Evolutionary conservation across 768 basidiomycete species (phyloP).

Genomic region (Agrocybe pediades): DNA sequence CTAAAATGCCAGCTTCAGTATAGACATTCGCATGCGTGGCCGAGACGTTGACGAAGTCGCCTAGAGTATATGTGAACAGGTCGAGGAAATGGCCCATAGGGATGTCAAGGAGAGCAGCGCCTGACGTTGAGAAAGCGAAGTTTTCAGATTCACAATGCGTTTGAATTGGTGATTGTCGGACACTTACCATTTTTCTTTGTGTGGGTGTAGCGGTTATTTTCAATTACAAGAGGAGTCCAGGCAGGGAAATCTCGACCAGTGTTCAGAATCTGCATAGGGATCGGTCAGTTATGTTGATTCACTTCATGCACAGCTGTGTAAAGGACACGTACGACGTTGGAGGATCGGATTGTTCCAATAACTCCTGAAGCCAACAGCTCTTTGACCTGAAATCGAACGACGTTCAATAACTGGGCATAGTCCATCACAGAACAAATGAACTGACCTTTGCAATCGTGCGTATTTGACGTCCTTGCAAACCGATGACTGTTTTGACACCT

Average conservation of each 20-base stretch:
- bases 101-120: background rate
- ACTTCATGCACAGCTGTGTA: too few species aligned
- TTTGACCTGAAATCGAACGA: constrained; percentile 30
- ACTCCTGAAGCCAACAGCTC: constrained; percentile 8
- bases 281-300: background rate
- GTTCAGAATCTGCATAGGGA: background rate
- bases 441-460: constrained; percentile 30
- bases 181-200: background rate
- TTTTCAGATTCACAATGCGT: too few species aligned
- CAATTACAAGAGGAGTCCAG: background rate
- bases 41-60: constrained; percentile 28
- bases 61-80: constrained; percentile 29
- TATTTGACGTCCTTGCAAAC: constrained; percentile 33
- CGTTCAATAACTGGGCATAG: background rate
- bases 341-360: background rate
- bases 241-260: background rate
- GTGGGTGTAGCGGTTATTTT: background rate
- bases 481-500: constrained; percentile 32
- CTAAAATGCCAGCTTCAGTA: constrained; percentile 21
- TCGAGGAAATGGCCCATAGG: constrained; percentile 29
- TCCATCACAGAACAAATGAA: background rate
- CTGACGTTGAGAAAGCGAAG: too few species aligned
- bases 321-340: background rate
- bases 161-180: too few species aligned
- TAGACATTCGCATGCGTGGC: constrained; percentile 26